These are phyloP conservation scores for Tulasnella sp. DNA, from an alignment of 768 basidiomycete genomes.

Conservation along the genomic window DNA sequence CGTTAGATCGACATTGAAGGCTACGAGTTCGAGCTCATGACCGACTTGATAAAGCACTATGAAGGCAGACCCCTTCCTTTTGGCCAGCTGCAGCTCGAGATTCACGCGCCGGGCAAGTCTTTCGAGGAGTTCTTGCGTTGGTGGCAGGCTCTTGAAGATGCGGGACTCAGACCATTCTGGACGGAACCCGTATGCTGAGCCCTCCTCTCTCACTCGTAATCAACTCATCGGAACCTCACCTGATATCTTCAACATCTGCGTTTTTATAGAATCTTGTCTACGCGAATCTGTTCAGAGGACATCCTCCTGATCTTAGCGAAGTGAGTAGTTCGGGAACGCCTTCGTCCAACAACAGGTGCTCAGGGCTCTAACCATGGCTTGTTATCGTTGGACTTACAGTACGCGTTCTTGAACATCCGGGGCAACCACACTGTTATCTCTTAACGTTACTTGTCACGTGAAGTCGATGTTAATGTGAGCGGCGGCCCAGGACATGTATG, in stretches of 20 bases:
- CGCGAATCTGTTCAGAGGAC: constrained; percentile 8
- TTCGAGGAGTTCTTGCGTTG: constrained; percentile 11
- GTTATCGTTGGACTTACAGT: constrained; percentile 2
- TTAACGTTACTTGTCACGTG: background rate
- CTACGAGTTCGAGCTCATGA: constrained; percentile 16
- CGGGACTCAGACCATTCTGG: constrained; percentile 15
- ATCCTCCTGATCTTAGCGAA: constrained; percentile 14
- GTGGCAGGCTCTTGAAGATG: constrained; percentile 11
- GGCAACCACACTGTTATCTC: constrained; percentile 14
- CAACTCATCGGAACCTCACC: too few relatives aligned
- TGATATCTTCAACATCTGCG: too few relatives aligned
- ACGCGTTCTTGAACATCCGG: constrained; percentile 17
- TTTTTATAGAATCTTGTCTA: constrained; percentile 13
- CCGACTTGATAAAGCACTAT: constrained; percentile 11
- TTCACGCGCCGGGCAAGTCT: constrained; percentile 13
- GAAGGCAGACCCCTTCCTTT: constrained; percentile 15
- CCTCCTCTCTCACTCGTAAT: too few relatives aligned
- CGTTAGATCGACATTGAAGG: constrained; percentile 18
- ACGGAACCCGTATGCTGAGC: constrained; percentile 3
- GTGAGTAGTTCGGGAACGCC: too few relatives aligned
- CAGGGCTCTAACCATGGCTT: background rate
- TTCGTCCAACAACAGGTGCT: background rate
- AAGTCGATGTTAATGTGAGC: too few relatives aligned
- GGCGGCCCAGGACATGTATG: too few relatives aligned
- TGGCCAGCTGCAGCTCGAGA: constrained; percentile 18